Evolutionary conservation across 106 monocot genomes (phyloP).

Genomic region (Alisma plantagoaquatica): DNA sequence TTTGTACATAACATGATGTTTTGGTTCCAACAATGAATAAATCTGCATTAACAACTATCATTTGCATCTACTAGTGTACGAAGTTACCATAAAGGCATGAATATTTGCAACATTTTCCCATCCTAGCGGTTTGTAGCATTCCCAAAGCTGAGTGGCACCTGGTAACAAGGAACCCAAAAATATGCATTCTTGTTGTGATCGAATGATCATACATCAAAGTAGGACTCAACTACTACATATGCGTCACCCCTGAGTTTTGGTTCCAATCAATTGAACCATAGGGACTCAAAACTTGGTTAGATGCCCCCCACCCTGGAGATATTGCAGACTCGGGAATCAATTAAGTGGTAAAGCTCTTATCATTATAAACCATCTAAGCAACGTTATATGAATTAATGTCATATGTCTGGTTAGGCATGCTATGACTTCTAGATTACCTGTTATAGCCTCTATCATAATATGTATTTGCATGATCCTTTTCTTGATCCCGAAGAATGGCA

Average conservation of each 20-base stretch:
- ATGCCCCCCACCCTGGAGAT: neutral
- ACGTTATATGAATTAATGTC: slow-evolving; percentile 24
- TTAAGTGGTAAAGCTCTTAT: slow-evolving; percentile 24
- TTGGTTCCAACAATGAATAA: too few species aligned
- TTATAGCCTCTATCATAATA: slow-evolving; percentile 81
- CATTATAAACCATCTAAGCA: slow-evolving; percentile 36
- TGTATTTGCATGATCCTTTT: slow-evolving; percentile 74
- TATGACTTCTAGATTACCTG: slow-evolving; percentile 41
- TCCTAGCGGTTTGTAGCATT: slow-evolving; percentile 24
- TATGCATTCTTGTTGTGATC: slow-evolving; percentile 51
- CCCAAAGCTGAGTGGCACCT: slow-evolving; percentile 60
- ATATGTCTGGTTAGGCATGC: slow-evolving; percentile 28
- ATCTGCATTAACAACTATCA: too few species aligned
- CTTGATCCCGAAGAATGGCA: slow-evolving; percentile 73
- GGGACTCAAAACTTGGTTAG: slow-evolving; percentile 7
- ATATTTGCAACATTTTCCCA: too few species aligned
- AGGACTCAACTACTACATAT: slow-evolving; percentile 63
- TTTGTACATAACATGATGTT: too few species aligned
- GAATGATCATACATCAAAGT: slow-evolving; percentile 69
- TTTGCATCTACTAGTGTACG: too few species aligned
- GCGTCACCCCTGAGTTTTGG: slow-evolving; percentile 39
- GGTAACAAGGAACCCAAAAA: slow-evolving; percentile 51
- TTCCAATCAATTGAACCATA: slow-evolving; percentile 6
- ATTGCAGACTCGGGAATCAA: slow-evolving; percentile 1
- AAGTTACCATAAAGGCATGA: too few species aligned